Conservation (phyloP, 2,329 filamentous ascomycete genomes). For the Fusarium albidum region DNA sequence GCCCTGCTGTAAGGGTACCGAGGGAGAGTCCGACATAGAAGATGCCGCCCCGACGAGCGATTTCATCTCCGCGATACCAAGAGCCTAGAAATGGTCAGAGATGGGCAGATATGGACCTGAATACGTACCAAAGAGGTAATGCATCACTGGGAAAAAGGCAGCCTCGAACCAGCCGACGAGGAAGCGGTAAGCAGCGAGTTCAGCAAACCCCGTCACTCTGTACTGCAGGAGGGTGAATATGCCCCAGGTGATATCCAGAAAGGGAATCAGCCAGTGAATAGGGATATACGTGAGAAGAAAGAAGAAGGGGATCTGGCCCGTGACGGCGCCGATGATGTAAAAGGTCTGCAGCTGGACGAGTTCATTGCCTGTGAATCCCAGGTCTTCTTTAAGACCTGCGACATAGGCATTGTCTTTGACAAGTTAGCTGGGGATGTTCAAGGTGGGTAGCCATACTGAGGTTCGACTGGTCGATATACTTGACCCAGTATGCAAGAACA, state of each 20-base stretch:
- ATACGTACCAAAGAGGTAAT: constrained; percentile 43
- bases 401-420: constrained; percentile 62
- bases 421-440: not conserved
- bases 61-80: constrained; percentile 60
- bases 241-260: constrained; percentile 62
- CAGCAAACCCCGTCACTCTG: constrained; percentile 56
- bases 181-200: constrained; percentile 62
- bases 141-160: constrained; percentile 51
- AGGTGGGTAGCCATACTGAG: constrained; percentile 19
- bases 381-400: constrained; percentile 60
- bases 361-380: constrained; percentile 60
- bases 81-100: constrained; percentile 43
- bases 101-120: not conserved
- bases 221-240: constrained; percentile 65
- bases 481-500: constrained; percentile 38
- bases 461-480: constrained; percentile 40
- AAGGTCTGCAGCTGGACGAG: constrained; percentile 64
- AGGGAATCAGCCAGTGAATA: constrained; percentile 60
- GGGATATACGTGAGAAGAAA: constrained; percentile 57
- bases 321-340: constrained; percentile 55
- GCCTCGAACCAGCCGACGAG: constrained; percentile 62
- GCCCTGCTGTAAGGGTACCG: constrained; percentile 60
- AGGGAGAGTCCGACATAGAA: constrained; percentile 60
- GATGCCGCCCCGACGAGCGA: constrained; percentile 57
- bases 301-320: constrained; percentile 60